Percentiles rank a stretch among this genome's conserved stretches.
These are phyloP conservation scores for Neonectria coccinea DNA, from an alignment of 2,329 filamentous ascomycete genomes.

Conservation along the genomic window DNA sequence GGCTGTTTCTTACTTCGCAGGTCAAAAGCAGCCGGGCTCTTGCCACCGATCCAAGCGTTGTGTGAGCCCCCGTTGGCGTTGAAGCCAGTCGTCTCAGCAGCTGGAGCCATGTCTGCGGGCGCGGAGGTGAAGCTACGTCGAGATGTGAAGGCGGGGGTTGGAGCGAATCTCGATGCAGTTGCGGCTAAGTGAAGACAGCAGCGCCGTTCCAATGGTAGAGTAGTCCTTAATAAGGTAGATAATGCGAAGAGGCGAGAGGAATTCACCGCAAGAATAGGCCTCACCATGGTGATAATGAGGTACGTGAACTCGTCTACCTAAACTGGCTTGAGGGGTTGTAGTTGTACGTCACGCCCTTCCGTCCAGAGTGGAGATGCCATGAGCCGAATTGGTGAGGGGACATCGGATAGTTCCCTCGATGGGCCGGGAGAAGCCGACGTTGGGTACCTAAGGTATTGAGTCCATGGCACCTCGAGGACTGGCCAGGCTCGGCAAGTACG, in stretches of 20 bases:
- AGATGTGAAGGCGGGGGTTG: not conserved
- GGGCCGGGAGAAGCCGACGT: slow-evolving; percentile 22
- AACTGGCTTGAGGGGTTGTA: not conserved
- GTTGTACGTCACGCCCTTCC: slow-evolving; percentile 8
- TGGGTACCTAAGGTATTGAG: not conserved
- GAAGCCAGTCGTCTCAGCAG: slow-evolving; percentile 16
- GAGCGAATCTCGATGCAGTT: not conserved
- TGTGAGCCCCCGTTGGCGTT: slow-evolving; percentile 30
- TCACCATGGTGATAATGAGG: slow-evolving; percentile 14
- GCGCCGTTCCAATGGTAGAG: slow-evolving; percentile 9
- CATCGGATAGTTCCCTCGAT: slow-evolving; percentile 5
- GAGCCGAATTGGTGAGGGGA: slow-evolving; percentile 21
- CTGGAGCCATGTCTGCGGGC: slow-evolving; percentile 27
- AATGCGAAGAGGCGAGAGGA: slow-evolving; percentile 5
- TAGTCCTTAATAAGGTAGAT: not conserved
- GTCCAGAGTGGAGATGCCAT: slow-evolving; percentile 17
- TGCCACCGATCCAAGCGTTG: slow-evolving; percentile 53
- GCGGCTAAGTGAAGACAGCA: not conserved
- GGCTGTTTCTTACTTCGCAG: slow-evolving; percentile 52
- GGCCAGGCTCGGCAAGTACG: not conserved
- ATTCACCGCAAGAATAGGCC: slow-evolving; percentile 7
- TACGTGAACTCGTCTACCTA: not conserved
- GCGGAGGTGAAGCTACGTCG: slow-evolving; percentile 30
- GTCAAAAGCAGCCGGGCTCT: slow-evolving; percentile 54
- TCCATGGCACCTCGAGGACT: not conserved